Percentiles rank a stretch among this genome's conserved stretches.
phyloP scores from a whole-genome alignment of 2,329 filamentous ascomycete genomes.

The Ceratocystis destructans region DNA sequence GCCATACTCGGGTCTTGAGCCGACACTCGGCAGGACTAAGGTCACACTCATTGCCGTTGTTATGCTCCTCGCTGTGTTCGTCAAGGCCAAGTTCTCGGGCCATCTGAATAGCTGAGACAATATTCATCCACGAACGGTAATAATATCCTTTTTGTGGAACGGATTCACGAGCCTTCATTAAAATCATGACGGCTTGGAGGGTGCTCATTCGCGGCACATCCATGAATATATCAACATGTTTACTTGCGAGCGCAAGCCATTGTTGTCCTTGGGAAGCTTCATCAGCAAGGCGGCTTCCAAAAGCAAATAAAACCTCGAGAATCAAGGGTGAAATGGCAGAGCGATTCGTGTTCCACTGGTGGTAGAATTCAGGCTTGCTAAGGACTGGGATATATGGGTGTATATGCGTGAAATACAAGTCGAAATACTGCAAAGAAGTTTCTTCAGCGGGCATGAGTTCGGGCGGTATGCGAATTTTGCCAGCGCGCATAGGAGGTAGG shows the following conservation, averaged over 20 bases:
- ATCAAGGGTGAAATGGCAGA: conserved; percentile 79
- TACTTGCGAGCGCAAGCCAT: conserved; percentile 87
- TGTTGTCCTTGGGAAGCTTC: conserved; percentile 75
- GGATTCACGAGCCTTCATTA: conserved; percentile 85
- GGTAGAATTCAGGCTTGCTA: conserved; percentile 68
- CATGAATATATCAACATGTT: conserved; percentile 86
- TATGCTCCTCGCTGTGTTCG: conserved; percentile 71
- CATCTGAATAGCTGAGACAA: conserved; percentile 86
- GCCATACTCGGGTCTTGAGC: conserved; percentile 79
- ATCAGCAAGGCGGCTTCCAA: conserved; percentile 69
- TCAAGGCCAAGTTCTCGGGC: conserved; percentile 80
- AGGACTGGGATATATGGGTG: conserved; percentile 88
- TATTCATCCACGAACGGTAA: conserved; percentile 92
- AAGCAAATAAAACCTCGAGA: conserved; percentile 81
- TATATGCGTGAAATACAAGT: conserved; percentile 78
- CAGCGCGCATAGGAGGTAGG: conserved; percentile 53
- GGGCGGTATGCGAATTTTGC: conserved; percentile 74
- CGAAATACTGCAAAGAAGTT: conserved; percentile 69
- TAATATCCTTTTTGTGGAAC: conserved; percentile 88
- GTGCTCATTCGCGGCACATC: conserved; percentile 83
- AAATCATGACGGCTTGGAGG: conserved; percentile 73
- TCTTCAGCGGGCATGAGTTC: conserved; percentile 87
- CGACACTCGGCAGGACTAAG: conserved; percentile 61
- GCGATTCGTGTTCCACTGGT: conserved; percentile 75
- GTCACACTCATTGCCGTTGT: conserved; percentile 55